Percentiles rank a stretch among this genome's conserved stretches.
Evolutionary conservation across 805 yeast species (phyloP).

Genomic region (Isabelozyma pseudorhagii): DNA sequence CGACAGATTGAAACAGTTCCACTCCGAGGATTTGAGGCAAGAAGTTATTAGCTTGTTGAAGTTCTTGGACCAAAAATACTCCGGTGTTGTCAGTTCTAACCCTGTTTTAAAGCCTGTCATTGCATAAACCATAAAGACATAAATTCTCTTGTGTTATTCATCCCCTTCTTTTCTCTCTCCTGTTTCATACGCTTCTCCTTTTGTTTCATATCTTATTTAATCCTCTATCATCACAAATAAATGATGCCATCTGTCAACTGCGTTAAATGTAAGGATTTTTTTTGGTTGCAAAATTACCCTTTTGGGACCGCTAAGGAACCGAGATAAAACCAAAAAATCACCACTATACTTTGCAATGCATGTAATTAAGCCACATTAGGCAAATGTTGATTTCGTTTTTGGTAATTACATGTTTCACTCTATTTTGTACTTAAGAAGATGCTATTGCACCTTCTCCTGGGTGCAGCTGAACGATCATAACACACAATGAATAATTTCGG

Average conservation of each 20-base stretch:
- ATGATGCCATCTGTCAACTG: not conserved
- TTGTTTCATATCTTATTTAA: not conserved
- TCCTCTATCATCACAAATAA: not conserved
- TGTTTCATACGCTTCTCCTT: not conserved
- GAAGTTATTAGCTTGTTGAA: constrained; percentile 70
- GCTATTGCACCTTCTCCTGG: not conserved
- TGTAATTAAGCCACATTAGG: not conserved
- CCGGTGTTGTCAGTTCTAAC: constrained; percentile 59
- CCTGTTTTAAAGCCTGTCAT: constrained; percentile 45
- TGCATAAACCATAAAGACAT: constrained; percentile 11
- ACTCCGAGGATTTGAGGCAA: constrained; percentile 58
- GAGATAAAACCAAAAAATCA: too few species aligned
- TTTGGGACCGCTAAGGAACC: not conserved
- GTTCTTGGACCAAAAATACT: constrained; percentile 61
- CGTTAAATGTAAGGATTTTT: not conserved
- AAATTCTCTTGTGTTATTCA: not conserved
- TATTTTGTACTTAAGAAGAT: not conserved
- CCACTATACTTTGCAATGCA: not conserved
- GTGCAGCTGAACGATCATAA: not conserved
- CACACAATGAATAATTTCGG: constrained; percentile 11
- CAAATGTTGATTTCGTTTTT: too few species aligned
- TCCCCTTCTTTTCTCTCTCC: not conserved
- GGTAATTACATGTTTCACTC: not conserved
- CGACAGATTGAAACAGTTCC: constrained; percentile 77
- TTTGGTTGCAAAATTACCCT: constrained; percentile 1